These are phyloP conservation scores for Dendryphion nanum DNA, from an alignment of 2,329 filamentous ascomycete species.

Conservation along the genomic window DNA sequence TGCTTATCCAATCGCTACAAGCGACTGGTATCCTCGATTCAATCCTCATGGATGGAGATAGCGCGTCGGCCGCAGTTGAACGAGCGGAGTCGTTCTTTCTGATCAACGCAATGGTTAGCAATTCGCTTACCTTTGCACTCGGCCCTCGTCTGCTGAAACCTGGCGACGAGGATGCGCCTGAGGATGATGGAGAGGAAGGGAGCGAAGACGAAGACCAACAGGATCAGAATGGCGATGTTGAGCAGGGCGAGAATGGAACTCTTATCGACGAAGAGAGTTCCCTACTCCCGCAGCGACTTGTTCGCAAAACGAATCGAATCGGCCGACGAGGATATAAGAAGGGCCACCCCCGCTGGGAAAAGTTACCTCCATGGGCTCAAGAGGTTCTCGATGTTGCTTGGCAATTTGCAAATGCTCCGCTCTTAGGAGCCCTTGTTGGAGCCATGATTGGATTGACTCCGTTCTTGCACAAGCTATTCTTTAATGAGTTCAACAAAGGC, in stretches of 20 bases:
- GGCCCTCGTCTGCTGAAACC: slow-evolving; percentile 59
- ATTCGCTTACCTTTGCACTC: slow-evolving; percentile 63
- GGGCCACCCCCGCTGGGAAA: slow-evolving; percentile 34
- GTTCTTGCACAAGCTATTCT: slow-evolving; percentile 61
- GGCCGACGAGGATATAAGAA: slow-evolving; percentile 34
- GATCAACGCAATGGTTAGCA: slow-evolving; percentile 63
- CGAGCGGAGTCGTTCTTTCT: slow-evolving; percentile 66
- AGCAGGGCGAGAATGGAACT: slow-evolving; percentile 19
- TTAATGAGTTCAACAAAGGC: slow-evolving; percentile 56
- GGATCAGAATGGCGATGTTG: slow-evolving; percentile 13
- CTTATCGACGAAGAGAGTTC: slow-evolving; percentile 49
- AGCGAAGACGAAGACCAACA: slow-evolving; percentile 15
- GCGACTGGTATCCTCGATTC: slow-evolving; percentile 57
- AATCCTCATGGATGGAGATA: slow-evolving; percentile 46
- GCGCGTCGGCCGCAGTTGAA: slow-evolving; percentile 49
- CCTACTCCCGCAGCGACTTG: slow-evolving; percentile 47
- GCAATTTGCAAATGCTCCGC: slow-evolving; percentile 60
- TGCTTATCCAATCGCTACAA: slow-evolving; percentile 53
- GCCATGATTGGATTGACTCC: slow-evolving; percentile 61
- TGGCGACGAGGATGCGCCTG: slow-evolving; percentile 41
- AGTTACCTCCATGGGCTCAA: slow-evolving; percentile 39
- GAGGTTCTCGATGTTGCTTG: slow-evolving; percentile 43
- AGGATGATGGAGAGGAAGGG: slow-evolving; percentile 24
- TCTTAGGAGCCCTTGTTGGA: slow-evolving; percentile 61
- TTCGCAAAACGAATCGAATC: slow-evolving; percentile 23